phyloP scores from a whole-genome alignment of 345 rosid genomes.

The Eutrema heterophyllum region DNA sequence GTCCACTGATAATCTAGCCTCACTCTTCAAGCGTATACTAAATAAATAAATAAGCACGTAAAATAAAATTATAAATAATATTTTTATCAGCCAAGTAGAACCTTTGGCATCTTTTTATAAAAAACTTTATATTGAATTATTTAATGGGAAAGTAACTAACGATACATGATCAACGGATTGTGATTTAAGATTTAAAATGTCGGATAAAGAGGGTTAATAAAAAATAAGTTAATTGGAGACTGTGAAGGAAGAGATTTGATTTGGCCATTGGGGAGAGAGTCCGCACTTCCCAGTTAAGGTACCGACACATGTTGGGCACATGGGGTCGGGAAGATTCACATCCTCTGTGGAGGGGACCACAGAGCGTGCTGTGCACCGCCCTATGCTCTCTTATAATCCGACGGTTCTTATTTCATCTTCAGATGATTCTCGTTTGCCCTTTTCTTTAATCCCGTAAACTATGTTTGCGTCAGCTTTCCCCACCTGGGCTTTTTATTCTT shows the following conservation, averaged over 20 bases:
- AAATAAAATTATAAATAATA: neutral
- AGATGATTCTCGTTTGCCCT: neutral
- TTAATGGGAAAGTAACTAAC: neutral
- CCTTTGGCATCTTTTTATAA: neutral
- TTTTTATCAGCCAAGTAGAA: neutral
- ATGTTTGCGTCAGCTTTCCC: constrained; percentile 29
- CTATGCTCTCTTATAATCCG: constrained; percentile 14
- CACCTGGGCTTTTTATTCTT: constrained; percentile 17
- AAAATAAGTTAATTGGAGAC: constrained; percentile 23
- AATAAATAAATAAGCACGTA: neutral
- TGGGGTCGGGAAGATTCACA: neutral
- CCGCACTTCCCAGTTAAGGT: constrained; percentile 13
- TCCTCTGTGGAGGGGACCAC: constrained; percentile 38
- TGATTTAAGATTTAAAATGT: constrained; percentile 21
- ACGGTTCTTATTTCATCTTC: constrained; percentile 16
- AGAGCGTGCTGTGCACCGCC: constrained; percentile 35
- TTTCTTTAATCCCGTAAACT: neutral
- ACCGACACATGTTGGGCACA: constrained; percentile 33
- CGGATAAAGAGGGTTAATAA: constrained; percentile 15
- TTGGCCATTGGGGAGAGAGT: constrained; percentile 19
- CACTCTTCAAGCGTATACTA: neutral
- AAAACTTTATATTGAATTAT: neutral
- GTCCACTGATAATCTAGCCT: neutral
- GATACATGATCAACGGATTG: neutral
- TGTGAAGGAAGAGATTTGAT: neutral